A percentile compares a stretch with the other conserved stretches of the same genome.
These are phyloP conservation scores for Penicillium coprophilum DNA, from an alignment of 495 filamentous ascomycete species.

Conservation along the genomic window DNA sequence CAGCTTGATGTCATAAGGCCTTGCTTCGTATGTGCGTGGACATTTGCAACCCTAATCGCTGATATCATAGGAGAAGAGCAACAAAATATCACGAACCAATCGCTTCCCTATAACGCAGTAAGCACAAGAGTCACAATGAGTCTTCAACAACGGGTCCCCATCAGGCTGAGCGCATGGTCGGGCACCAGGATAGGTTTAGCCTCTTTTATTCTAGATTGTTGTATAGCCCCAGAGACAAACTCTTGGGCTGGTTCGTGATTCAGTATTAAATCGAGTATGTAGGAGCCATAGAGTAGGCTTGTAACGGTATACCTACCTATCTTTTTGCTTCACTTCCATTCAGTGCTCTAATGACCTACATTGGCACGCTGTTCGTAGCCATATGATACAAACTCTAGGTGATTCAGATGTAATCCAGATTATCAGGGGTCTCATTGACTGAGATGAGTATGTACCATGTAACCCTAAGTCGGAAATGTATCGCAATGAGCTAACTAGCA, in stretches of 20 bases:
- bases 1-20: slow-evolving; percentile 14
- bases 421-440: not conserved
- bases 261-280: too few relatives aligned
- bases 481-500: slow-evolving; percentile 1
- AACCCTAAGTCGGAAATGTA: not conserved
- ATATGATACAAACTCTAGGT: not conserved
- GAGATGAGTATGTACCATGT: not conserved
- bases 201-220: not conserved
- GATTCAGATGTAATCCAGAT: not conserved
- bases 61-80: not conserved
- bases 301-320: not conserved
- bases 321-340: not conserved
- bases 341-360: not conserved
- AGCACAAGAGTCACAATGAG: slow-evolving; percentile 3
- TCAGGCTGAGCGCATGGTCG: slow-evolving; percentile 16
- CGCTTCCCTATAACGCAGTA: not conserved
- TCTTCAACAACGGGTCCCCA: slow-evolving; percentile 15
- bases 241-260: not conserved
- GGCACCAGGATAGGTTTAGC: slow-evolving; percentile 12
- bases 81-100: not conserved
- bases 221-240: not conserved
- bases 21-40: slow-evolving; percentile 2
- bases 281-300: not conserved
- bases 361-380: not conserved
- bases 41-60: slow-evolving; percentile 10